Base-by-base conservation (phyloP, 768 basidiomycete species). In the Lenzites betulinus region DNA sequence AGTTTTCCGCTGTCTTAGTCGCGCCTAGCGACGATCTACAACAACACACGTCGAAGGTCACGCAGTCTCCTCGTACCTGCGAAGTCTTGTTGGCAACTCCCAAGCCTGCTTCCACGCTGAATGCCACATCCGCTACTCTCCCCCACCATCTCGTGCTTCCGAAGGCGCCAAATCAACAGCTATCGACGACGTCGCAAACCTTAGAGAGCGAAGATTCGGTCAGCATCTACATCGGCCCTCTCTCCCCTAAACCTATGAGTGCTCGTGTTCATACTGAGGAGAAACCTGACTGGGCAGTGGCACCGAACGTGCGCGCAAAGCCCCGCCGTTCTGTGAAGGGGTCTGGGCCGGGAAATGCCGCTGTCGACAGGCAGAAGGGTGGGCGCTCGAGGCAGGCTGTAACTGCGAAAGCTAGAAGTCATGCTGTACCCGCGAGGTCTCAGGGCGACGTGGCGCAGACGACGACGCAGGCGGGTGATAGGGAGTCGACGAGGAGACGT, bases 281-380 rank as follows among this genome's bases (percentile, higher is more conserved):
- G 30, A 30, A 54, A 15, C 59, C 59, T 1, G 59, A 60, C 48
- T 60, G 59, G 59, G 59, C 59, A 4, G 22, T 60, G 15, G 59
- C 59, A n/a, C 51, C 55, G 8, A 36, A 49, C 5, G 30, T 33
- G 28, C 43, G 23, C 47, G 46, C 16, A 13, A 50, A 33, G 7
- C 28, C 30, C 30, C 30, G 30, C 6, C 30, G 30, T 33, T 11
- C 4, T 33, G 30, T 11, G 30, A 33, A 33, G 11, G 30, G 30
- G 4, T 11, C 4, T 33, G 30, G 6, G 30, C 4, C 4, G 11
- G 30, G 30, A 4, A 33, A 33, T 33, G 30, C 6, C 11, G 11
- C 30, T 33, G 30, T 33, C 30, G 11, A 33, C 11, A 11, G 30
- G 30, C 11, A 11, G 30, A 33, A 33, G 30, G 11, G 11, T 11